Conservation (phyloP, 768 basidiomycete species). For the Mycena belliarum region DNA sequence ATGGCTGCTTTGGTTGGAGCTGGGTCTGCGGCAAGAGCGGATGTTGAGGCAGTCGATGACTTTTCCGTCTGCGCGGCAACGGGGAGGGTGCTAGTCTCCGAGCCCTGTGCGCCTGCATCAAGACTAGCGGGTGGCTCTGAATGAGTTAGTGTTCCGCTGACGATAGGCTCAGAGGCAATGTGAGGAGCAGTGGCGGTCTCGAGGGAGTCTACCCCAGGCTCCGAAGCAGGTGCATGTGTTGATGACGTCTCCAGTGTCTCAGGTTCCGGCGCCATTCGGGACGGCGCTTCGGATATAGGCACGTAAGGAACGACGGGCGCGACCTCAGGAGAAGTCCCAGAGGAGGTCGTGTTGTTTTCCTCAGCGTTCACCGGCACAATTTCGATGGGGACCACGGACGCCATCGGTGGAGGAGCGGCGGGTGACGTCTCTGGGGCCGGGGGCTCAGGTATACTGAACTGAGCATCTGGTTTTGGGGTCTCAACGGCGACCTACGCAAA, state of each 20-base stretch:
- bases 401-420: conserved; percentile 18
- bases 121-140: not conserved
- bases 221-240: conserved; percentile 22
- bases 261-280: not conserved
- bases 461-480: conserved; percentile 16
- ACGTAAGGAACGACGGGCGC: not conserved
- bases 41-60: not conserved
- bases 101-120: not conserved
- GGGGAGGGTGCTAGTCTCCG: not conserved
- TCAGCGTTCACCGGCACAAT: conserved; percentile 43
- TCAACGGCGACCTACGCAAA: conserved; percentile 22
- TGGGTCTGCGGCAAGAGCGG: not conserved
- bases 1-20: not conserved
- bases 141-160: no score
- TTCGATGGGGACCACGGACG: conserved; percentile 37
- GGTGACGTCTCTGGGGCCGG: conserved; percentile 2
- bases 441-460: conserved; percentile 6
- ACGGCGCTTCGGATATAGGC: not conserved
- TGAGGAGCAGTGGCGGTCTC: not conserved
- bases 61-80: no score
- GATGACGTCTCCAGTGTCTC: conserved; percentile 7
- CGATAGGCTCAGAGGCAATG: not conserved
- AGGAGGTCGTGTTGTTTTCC: conserved; percentile 34
- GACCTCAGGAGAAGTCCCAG: not conserved
- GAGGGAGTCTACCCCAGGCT: not conserved